These are phyloP conservation scores for Symbiodinium natans DNA, from an alignment of 73 alveolate genomes.

Conservation along the genomic window DNA sequence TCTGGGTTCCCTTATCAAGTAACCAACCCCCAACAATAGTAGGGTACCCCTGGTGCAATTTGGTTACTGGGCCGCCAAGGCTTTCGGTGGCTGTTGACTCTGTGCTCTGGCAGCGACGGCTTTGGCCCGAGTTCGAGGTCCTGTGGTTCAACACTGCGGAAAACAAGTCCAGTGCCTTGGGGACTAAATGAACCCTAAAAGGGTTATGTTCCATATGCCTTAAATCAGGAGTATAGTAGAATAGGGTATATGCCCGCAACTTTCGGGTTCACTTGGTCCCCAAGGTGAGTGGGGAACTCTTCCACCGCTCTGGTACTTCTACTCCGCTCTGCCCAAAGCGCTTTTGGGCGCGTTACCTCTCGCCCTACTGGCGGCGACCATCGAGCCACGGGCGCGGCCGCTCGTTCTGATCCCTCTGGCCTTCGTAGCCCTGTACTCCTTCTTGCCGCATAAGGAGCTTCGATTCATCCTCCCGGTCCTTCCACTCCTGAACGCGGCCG, in stretches of 20 bases:
- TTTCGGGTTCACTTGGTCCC: too few relatives aligned
- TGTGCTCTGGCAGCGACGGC: constrained; percentile 78
- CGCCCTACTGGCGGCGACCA: constrained; percentile 57
- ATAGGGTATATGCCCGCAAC: too few relatives aligned
- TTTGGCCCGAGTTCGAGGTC: constrained; percentile 95
- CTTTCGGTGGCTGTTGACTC: constrained; percentile 37
- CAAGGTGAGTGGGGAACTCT: constrained; percentile 95
- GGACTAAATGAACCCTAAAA: too few relatives aligned
- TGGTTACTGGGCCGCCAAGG: too few relatives aligned
- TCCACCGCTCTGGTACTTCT: constrained; percentile 95
- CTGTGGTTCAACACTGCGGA: constrained; percentile 94
- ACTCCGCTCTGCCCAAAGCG: constrained; percentile 96
- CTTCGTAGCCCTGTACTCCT: constrained; percentile 95
- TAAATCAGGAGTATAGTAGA: too few relatives aligned
- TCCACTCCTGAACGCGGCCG: constrained; percentile 95
- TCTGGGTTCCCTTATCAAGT: too few relatives aligned
- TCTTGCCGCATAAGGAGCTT: constrained; percentile 96
- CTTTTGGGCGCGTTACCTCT: constrained; percentile 94
- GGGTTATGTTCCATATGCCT: too few relatives aligned
- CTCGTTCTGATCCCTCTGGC: constrained; percentile 89
- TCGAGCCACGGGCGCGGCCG: constrained; percentile 87
- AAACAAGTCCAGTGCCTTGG: constrained; percentile 94
- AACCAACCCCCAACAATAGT: too few relatives aligned
- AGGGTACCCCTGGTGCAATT: too few relatives aligned
- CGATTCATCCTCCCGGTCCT: constrained; percentile 96